phyloP scores from a whole-genome alignment of 495 filamentous ascomycete genomes.

The Tuber aestivum region DNA sequence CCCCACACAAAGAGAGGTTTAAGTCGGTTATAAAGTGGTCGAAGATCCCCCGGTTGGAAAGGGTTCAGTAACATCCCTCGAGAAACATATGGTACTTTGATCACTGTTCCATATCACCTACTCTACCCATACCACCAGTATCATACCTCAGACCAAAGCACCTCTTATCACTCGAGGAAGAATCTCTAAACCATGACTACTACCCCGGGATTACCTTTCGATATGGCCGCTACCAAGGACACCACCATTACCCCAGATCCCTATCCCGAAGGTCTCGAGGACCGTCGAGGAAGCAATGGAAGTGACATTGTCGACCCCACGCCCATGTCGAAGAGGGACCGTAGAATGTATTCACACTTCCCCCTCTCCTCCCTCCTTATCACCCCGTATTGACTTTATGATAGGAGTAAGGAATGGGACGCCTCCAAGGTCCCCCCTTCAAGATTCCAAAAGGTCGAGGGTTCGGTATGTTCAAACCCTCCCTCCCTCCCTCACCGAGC shows the following conservation, averaged over 20 bases:
- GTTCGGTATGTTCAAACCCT: constrained; percentile 24
- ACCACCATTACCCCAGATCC: constrained; percentile 7
- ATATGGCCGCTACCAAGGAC: constrained; percentile 12
- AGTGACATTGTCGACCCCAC: constrained; percentile 16
- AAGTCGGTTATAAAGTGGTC: neutral
- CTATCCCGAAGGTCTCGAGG: constrained; percentile 15
- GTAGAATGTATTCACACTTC: constrained; percentile 27
- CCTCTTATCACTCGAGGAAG: neutral
- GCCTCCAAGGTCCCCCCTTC: constrained; percentile 38
- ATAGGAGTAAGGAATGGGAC: constrained; percentile 40
- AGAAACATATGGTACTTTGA: neutral
- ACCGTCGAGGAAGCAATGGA: constrained; percentile 27
- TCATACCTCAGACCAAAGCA: neutral
- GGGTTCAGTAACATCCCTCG: neutral
- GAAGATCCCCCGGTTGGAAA: neutral
- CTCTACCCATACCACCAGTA: neutral
- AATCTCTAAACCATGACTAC: neutral
- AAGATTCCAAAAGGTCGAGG: constrained; percentile 37
- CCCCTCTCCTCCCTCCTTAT: neutral
- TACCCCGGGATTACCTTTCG: neutral
- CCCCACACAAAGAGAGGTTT: neutral
- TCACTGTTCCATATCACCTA: neutral
- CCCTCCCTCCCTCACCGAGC: neutral
- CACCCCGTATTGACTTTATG: constrained; percentile 1
- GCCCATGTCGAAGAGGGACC: constrained; percentile 16